Evolutionary conservation across 352 stramenopile genomes (phyloP).

Genomic region (Blastocystis sp.): DNA sequence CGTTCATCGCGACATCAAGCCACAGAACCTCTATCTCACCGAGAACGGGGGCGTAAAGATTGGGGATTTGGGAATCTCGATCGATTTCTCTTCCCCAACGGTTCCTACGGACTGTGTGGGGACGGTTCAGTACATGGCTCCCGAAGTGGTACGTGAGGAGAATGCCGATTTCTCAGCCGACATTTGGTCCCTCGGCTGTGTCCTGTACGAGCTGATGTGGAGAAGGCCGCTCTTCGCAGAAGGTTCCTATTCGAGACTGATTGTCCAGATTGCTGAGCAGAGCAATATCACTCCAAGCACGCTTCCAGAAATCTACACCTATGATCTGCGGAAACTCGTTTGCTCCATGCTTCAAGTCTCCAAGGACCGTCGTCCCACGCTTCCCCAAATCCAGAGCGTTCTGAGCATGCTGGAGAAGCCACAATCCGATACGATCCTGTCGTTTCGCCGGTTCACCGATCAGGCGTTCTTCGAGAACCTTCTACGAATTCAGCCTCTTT

Average conservation of each 20-base stretch:
- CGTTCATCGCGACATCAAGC: constrained; percentile 99
- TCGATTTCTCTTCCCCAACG: not conserved
- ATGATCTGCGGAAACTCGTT: not conserved
- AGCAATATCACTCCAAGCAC: not conserved
- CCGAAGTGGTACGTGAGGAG: not conserved
- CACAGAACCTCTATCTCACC: constrained; percentile 99
- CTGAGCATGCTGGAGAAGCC: too few species aligned
- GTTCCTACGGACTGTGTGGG: not conserved
- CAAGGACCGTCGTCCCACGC: not conserved
- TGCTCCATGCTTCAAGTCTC: not conserved
- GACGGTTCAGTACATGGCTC: constrained; percentile 47
- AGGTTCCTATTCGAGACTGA: constrained; percentile 16
- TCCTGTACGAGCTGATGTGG: constrained; percentile 28
- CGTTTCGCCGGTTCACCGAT: too few species aligned
- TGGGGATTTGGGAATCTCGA: constrained; percentile 17
- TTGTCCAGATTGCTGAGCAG: not conserved
- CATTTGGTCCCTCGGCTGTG: constrained; percentile 42
- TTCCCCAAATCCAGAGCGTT: too few species aligned
- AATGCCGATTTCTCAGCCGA: not conserved
- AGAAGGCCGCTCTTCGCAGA: constrained; percentile 7
- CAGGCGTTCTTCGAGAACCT: too few species aligned
- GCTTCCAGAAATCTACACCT: not conserved
- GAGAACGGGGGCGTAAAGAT: constrained; percentile 73
- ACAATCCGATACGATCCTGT: too few species aligned
- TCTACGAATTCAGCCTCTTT: too few species aligned